Evolutionary conservation across 345 rosid genomes (phyloP).

Genomic region (Salix arbutifolia): DNA sequence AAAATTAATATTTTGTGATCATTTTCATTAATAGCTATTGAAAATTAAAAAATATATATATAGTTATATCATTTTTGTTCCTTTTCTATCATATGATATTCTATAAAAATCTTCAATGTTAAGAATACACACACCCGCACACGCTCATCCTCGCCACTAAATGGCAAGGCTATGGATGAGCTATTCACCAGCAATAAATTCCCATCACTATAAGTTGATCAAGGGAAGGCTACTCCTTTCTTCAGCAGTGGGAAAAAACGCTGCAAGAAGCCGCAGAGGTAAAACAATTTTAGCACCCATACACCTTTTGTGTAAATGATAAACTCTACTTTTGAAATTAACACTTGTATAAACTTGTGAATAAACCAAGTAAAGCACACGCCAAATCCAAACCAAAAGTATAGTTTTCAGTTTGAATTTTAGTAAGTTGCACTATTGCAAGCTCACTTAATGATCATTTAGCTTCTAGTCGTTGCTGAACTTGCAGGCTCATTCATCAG

Average conservation of each 20-base stretch:
- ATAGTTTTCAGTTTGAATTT: constrained; percentile 2
- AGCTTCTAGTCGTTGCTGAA: background rate
- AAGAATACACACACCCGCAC: too few relatives aligned
- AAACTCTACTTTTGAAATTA: background rate
- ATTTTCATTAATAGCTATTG: too few relatives aligned
- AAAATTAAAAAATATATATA: too few relatives aligned
- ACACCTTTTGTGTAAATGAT: background rate
- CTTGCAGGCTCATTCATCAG: constrained; percentile 1
- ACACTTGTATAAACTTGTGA: background rate
- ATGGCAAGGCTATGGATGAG: background rate
- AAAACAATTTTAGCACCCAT: background rate
- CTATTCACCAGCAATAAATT: background rate
- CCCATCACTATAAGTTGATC: background rate
- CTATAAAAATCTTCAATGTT: background rate
- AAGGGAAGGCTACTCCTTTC: background rate
- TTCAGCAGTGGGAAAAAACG: background rate
- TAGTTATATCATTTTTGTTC: background rate
- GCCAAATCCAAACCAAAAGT: constrained; percentile 8
- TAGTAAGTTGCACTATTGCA: background rate
- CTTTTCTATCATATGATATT: background rate
- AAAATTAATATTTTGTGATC: background rate
- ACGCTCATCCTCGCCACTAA: too few relatives aligned
- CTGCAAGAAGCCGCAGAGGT: background rate
- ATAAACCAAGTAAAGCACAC: background rate
- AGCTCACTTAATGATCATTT: background rate